phyloP scores from a whole-genome alignment of 2,329 filamentous ascomycete genomes.

The Penicillium hesseltinei region DNA sequence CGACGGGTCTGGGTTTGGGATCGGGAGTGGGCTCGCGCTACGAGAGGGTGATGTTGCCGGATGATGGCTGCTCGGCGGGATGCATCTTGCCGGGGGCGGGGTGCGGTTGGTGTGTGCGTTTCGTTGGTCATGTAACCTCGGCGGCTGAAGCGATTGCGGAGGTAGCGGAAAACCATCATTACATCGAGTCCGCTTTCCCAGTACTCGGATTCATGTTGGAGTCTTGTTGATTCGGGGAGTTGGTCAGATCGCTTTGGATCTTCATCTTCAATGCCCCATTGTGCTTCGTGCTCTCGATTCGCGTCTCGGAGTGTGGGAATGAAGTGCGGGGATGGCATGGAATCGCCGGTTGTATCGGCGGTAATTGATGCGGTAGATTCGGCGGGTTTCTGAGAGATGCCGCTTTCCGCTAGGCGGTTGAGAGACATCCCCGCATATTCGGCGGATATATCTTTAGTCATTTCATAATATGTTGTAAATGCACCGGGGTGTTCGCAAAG shows the following conservation, averaged over 20 bases:
- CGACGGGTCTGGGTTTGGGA: conserved; percentile 56
- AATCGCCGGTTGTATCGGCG: conserved; percentile 22
- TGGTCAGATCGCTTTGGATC: conserved; percentile 32
- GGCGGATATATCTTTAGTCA: conserved; percentile 60
- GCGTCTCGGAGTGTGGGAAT: conserved; percentile 48
- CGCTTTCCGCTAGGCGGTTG: conserved; percentile 28
- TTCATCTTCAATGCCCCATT: conserved; percentile 67
- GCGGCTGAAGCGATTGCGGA: conserved; percentile 69
- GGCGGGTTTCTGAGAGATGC: conserved; percentile 8
- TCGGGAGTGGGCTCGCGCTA: conserved; percentile 55
- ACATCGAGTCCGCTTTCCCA: conserved; percentile 94
- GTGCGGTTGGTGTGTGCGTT: conserved; percentile 34
- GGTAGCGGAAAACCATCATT: conserved; percentile 85
- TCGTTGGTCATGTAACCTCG: conserved; percentile 38
- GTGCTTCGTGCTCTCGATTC: conserved; percentile 52
- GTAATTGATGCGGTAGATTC: conserved; percentile 13
- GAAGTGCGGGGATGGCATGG: conserved; percentile 47
- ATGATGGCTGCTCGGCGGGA: conserved; percentile 80
- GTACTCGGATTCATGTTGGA: conserved; percentile 66
- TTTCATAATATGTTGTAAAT: conserved; percentile 74
- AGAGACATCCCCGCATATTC: conserved; percentile 77
- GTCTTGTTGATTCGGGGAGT: conserved; percentile 38
- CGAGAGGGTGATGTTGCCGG: conserved; percentile 82
- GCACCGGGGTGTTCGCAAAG: conserved; percentile 84
- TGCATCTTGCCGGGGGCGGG: conserved; percentile 57